Evolutionary conservation across 305 asterid genomes (phyloP), one percentile per base, ranked within the genome.

Genomic region (Solanum aculeatissimum): DNA sequence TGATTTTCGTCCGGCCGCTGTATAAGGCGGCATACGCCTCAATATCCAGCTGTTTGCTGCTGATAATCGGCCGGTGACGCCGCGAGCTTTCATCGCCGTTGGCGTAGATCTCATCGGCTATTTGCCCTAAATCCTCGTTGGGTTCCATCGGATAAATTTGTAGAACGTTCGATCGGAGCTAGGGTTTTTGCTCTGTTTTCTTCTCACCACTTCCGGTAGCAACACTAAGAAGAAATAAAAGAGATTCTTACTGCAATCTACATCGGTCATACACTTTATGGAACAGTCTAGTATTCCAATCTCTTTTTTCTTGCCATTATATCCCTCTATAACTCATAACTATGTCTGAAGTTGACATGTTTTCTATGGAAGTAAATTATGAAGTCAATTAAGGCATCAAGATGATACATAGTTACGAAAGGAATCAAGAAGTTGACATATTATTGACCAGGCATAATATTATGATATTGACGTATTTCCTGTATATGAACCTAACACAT

Each of bases 11-110:
- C 8, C 99, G 93, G 32, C 99, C 98, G 55, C 91, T 75, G 91
- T 97, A 95, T 27, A 94, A 90, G 51, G 98, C 91, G 11, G 97
- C 98, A 91, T 97, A 97, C 14, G 98, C 96, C 92, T 97, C 98
- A 86, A 95, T 70, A 82, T 97, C 99, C 70, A 97, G 92, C 85
- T 92, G 98, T 86, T 94, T 98, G 65, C 95, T 89, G 92, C 97
- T 95, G 71, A 92, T 94, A 89, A 94, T 92, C 35, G 98, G 95
- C 78, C 95, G 93, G 87, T 88, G 95, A 21, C 93, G 93, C 92
- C 84, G 88, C 85, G 84, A 87, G 62, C 68, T 83, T 23, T 85
- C 91, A 80, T 83, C 87, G 45, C 95, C 98, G 88, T 94, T 96
- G 42, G 87, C 84, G 82, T 81, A 88, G 91, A 92, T 91, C 87